A percentile compares a stretch with the other conserved stretches of the same genome.
Conservation (phyloP, 768 basidiomycete species). For the Amanita muscaria region DNA sequence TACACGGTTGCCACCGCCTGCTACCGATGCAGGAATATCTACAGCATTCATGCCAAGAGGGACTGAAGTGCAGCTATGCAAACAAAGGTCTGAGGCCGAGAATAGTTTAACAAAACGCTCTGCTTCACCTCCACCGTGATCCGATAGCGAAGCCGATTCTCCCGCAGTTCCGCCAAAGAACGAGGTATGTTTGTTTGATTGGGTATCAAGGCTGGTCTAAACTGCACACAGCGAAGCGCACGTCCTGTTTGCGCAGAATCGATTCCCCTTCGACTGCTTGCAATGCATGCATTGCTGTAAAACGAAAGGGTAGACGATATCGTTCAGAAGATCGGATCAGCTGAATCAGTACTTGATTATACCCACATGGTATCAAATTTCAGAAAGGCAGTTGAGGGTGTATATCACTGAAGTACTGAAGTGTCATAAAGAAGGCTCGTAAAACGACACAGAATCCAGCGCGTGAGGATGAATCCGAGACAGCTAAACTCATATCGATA, state of each 20-base stretch:
- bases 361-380: conserved; percentile 23
- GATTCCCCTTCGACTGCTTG: conserved; percentile 67
- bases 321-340: conserved; percentile 52
- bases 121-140: conserved; percentile 19
- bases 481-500: too few species aligned
- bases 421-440: too few species aligned
- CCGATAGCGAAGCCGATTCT: not conserved
- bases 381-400: conserved; percentile 40
- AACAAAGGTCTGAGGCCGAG: conserved; percentile 21
- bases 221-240: conserved; percentile 45
- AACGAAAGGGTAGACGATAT: conserved; percentile 62
- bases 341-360: conserved; percentile 45
- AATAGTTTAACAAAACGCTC: not conserved
- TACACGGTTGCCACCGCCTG: too few species aligned
- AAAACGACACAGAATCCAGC: too few species aligned
- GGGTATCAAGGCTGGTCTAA: not conserved
- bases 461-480: too few species aligned
- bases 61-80: too few species aligned
- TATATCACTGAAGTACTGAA: not conserved
- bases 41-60: too few species aligned
- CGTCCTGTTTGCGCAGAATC: conserved; percentile 68
- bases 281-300: conserved; percentile 57
- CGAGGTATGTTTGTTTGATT: conserved; percentile 29
- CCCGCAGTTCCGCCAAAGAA: conserved; percentile 19
- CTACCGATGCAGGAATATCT: too few species aligned